Conservation (phyloP, 2,329 filamentous ascomycete species). For the Paecilomyces dactylethromorphus region DNA sequence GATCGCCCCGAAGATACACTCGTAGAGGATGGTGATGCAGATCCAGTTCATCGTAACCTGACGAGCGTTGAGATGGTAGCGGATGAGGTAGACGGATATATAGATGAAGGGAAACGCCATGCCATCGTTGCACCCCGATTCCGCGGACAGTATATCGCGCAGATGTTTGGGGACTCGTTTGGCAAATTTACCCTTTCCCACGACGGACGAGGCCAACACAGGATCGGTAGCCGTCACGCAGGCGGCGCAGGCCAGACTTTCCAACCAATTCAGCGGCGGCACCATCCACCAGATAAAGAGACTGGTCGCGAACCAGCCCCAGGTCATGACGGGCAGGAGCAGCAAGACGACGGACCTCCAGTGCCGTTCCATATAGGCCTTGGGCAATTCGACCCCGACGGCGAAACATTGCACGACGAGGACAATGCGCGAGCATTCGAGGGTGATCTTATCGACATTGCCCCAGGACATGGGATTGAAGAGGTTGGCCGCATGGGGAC, state of each 20-base stretch:
- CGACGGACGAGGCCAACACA: slow-evolving; percentile 92
- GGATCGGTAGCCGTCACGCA: slow-evolving; percentile 97
- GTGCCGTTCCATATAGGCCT: slow-evolving; percentile 88
- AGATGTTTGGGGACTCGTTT: slow-evolving; percentile 97
- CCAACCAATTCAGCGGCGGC: slow-evolving; percentile 73
- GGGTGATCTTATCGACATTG: slow-evolving; percentile 60
- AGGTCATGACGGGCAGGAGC: slow-evolving; percentile 93
- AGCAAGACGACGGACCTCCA: slow-evolving; percentile 89
- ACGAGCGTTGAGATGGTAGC: slow-evolving; percentile 63
- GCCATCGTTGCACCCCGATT: slow-evolving; percentile 98
- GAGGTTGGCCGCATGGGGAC: slow-evolving; percentile 59
- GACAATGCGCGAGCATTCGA: slow-evolving; percentile 66
- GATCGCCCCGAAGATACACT: slow-evolving; percentile 86
- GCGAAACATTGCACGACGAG: slow-evolving; percentile 69
- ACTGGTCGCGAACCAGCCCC: slow-evolving; percentile 76
- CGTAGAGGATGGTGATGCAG: slow-evolving; percentile 83
- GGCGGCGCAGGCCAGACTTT: slow-evolving; percentile 78
- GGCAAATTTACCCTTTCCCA: slow-evolving; percentile 97
- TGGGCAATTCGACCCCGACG: slow-evolving; percentile 64
- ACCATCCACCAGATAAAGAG: slow-evolving; percentile 93
- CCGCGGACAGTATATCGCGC: slow-evolving; percentile 86
- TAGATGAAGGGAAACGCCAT: slow-evolving; percentile 99
- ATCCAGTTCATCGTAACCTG: slow-evolving; percentile 80
- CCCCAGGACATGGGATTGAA: slow-evolving; percentile 58
- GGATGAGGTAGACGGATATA: slow-evolving; percentile 80